Evolutionary conservation across 441 rosid species (phyloP).

Genomic region (Omphalea diandra): DNA sequence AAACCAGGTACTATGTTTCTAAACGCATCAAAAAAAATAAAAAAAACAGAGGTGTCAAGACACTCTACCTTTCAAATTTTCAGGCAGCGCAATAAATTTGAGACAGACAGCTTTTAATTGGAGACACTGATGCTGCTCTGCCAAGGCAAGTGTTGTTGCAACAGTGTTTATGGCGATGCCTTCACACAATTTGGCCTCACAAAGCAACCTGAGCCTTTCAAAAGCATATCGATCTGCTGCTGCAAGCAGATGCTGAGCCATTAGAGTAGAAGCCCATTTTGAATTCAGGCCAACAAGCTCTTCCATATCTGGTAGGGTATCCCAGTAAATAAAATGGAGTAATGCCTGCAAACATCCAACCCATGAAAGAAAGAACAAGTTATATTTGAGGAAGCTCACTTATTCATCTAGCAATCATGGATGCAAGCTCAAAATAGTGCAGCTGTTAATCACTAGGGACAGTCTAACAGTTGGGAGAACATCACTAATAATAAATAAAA

Average conservation of each 20-base stretch:
- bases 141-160: slow-evolving; percentile 90
- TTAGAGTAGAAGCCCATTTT: slow-evolving; percentile 69
- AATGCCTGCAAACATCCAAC: slow-evolving; percentile 51
- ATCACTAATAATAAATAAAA: not conserved
- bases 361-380: slow-evolving; percentile 20
- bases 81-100: slow-evolving; percentile 69
- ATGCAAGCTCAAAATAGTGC: not conserved
- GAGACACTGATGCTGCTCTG: slow-evolving; percentile 88
- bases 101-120: slow-evolving; percentile 72
- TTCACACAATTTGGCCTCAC: slow-evolving; percentile 77
- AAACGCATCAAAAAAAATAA: not conserved
- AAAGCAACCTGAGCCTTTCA: slow-evolving; percentile 76
- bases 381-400: slow-evolving; percentile 10
- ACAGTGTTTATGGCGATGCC: slow-evolving; percentile 79
- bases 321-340: slow-evolving; percentile 89
- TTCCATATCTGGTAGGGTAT: slow-evolving; percentile 69
- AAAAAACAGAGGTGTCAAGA: not conserved
- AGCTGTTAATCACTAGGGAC: not conserved
- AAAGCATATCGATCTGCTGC: slow-evolving; percentile 91
- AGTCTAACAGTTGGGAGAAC: not conserved
- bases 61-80: slow-evolving; percentile 65
- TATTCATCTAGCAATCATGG: slow-evolving; percentile 8
- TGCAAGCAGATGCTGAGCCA: slow-evolving; percentile 91
- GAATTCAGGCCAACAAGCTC: slow-evolving; percentile 63
- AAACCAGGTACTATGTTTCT: not conserved